Percentiles rank a stretch among this genome's conserved stretches.
phyloP scores from a whole-genome alignment of 768 basidiomycete species.

The Lactifluus rugatus region DNA sequence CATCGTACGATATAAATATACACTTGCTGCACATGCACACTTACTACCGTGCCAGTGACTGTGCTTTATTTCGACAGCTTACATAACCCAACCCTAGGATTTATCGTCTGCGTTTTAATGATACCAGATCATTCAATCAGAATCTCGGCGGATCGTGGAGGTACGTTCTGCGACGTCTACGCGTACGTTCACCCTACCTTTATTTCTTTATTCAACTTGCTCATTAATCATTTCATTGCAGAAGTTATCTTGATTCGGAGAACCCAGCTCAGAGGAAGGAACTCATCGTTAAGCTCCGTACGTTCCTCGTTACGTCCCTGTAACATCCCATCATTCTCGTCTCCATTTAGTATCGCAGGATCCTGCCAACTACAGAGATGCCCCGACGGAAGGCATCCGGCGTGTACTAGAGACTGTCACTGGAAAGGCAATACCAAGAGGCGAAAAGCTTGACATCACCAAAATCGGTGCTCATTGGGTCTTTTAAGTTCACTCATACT shows the following conservation, averaged over 20 bases:
- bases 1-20: too few species aligned
- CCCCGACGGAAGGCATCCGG: slow-evolving; percentile 89
- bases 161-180: slow-evolving; percentile 87
- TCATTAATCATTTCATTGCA: slow-evolving; percentile 20
- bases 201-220: not conserved
- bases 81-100: too few species aligned
- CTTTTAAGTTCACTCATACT: not conserved
- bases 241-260: slow-evolving; percentile 68
- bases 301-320: slow-evolving; percentile 23
- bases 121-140: slow-evolving; percentile 69
- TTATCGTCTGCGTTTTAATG: not conserved
- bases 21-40: too few species aligned
- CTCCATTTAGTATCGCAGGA: slow-evolving; percentile 72
- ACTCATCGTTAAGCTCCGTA: slow-evolving; percentile 82
- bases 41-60: too few species aligned
- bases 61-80: too few species aligned
- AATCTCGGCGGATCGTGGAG: slow-evolving; percentile 83
- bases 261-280: slow-evolving; percentile 55
- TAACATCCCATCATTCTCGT: not conserved
- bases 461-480: slow-evolving; percentile 57
- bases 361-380: slow-evolving; percentile 78
- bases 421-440: slow-evolving; percentile 57
- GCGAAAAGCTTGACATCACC: slow-evolving; percentile 55
- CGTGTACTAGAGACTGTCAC: slow-evolving; percentile 74
- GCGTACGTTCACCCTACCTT: slow-evolving; percentile 38